Evolutionary conservation across 1,284 basidiomycete species (phyloP), one percentile per base, ranked within the genome.

Genomic region (Cystobasidium slooffiae): DNA sequence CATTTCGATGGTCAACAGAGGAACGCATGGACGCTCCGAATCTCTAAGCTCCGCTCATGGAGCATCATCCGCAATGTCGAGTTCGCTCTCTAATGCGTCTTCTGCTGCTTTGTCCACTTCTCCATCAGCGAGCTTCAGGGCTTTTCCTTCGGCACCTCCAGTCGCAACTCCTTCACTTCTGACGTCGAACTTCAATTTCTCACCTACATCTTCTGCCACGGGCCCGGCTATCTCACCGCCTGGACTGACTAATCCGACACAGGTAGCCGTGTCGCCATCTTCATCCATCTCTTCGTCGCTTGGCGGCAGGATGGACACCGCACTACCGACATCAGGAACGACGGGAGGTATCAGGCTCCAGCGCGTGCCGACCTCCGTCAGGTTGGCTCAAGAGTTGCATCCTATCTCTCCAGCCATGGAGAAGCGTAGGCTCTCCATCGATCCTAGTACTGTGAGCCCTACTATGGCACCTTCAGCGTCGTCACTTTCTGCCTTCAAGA

Each of bases 351-450:
- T 86, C 39, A 83, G 84, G 0, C 77, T 86, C n/a, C 85, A 86
- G 75, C 80, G 85, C 2, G 85, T 87, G 1, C 86, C 86, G 0
- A 85, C 85, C 0, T 83, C 84, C 8, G 85, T 87, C 1, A 80
- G 85, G n/a, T 75, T 85, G 49, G 86, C 86, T 0, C 83, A 84
- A 14, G 85, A 86, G 47, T 76, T 86, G 1, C 75, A 76, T 63
- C 58, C 72, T 16, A 46, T 67, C 7, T 74, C 75, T 43, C 69
- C 75, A 24, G 52, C 53, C 24, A 10, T 62, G 4, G 70, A 66
- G 20, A 73, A 66, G 52, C 61, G 70, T 39, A 49, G 70, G 24
- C 41, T 51, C 7, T 73, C 70, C 12, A 41, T 51, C 6, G 70
- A 73, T 47, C 31, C 70, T 14, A 61, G 49, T 9, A 37, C 64